Evolutionary conservation across 2,329 filamentous ascomycete species (phyloP), one percentile per base, ranked within the genome.

Genomic region (Diplodia intermedia): DNA sequence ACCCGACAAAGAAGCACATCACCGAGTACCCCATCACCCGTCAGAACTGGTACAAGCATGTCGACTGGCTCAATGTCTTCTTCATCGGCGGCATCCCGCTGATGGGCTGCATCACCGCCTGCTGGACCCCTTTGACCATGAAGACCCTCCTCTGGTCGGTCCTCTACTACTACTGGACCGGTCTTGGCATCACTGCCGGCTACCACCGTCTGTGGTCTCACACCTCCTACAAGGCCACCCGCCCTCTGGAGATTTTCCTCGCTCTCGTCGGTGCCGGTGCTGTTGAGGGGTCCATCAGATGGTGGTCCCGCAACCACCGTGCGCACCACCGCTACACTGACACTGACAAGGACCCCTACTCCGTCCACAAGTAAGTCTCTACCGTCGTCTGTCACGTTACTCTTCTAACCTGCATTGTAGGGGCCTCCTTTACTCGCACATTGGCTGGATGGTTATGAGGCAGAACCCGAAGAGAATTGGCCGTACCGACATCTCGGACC

Each of bases 61-160:
- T 97, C 84, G 93, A 97, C 86, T 97, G 94, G 93, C 86, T 97
- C 73, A 97, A 97, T 80, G 89, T 92, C 70, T 87, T 84, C 72
- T 87, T 97, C 79, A 94, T 97, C 79, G 81, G 96, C 72, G 85
- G 90, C 71, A 85, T 97, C 55, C 93, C 94, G 43, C 70, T 94
- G 57, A 84, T 88, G 70, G 94, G 93, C 71, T 87, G 91, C 78
- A 80, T 95, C 74, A 86, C 88, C 69, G 86, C 93, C 68, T 90
- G 92, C 82, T 97, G 90, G 90, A 90, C 92, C 49, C 92, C 92
- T 67, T 82, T 95, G 60, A 86, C 88, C 65, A 81, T 85, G 73
- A 89, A 92, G 82, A 96, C 92, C 7, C 86, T 89, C 70, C 76
- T 91, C 74, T 95, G 90, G 83, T 84, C 93, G 31, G 82, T 95